Conservation (phyloP, 352 stramenopile genomes). For the Phytophthora cryptogea region DNA sequence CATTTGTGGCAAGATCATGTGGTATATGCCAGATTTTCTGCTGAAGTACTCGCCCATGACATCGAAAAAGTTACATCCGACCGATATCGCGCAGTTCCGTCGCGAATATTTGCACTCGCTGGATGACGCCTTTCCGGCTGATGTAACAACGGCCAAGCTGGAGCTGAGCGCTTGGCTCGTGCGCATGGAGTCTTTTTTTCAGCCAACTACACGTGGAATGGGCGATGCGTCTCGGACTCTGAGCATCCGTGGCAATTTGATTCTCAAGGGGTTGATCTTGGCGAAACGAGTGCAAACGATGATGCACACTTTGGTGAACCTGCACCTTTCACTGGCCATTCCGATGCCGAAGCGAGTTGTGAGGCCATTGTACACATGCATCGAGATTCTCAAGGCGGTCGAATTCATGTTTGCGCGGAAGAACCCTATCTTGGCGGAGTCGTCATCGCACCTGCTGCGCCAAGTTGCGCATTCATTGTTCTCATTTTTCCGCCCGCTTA, state of each 20-base stretch:
- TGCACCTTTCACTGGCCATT: constrained; percentile 88
- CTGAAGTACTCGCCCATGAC: constrained; percentile 82
- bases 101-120: constrained; percentile 80
- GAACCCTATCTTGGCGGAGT: constrained; percentile 82
- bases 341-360: constrained; percentile 89
- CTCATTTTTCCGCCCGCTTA: constrained; percentile 81
- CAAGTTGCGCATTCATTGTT: constrained; percentile 85
- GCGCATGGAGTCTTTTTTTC: constrained; percentile 89
- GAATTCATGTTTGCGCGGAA: constrained; percentile 93
- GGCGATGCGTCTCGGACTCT: constrained; percentile 75
- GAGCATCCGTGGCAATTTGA: constrained; percentile 86
- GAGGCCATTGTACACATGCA: constrained; percentile 85
- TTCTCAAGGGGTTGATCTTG: constrained; percentile 92
- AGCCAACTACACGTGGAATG: constrained; percentile 76
- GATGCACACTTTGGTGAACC: constrained; percentile 89
- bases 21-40: constrained; percentile 88
- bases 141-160: constrained; percentile 81
- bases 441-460: constrained; percentile 68
- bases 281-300: constrained; percentile 89
- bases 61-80: constrained; percentile 82
- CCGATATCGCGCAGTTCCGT: constrained; percentile 78
- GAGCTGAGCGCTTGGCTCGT: constrained; percentile 87
- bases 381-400: constrained; percentile 92
- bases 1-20: constrained; percentile 85
- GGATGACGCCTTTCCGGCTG: constrained; percentile 76